Evolutionary conservation across 139 green algal species (phyloP), one percentile per base, ranked within the genome.

Genomic region (Chlorella sp.): DNA sequence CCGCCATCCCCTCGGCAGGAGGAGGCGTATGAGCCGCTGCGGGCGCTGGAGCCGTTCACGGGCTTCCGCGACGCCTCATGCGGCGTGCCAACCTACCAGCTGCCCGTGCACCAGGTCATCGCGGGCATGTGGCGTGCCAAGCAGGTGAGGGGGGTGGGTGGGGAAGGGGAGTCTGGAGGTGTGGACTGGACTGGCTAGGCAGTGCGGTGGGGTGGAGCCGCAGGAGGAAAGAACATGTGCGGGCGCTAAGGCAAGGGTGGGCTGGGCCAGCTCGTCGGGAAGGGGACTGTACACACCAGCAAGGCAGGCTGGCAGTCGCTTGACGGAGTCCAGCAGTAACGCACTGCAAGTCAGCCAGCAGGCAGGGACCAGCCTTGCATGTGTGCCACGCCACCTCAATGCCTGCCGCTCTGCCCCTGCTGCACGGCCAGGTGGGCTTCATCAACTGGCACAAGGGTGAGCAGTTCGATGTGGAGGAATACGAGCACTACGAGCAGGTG

Each of bases 401-500:
- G 14, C 4, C 68, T 75, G 68, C n/a, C 67, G 9, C 24, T 8
- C 38, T 24, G 41, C 24, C 40, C 36, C 70, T 20, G 40, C 40
- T n/a, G 22, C 20, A 9, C 40, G 3, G 0, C 44, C 80, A 86
- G 81, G 81, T 93, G 2, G 94, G 94, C 0, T 95, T 98, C 65
- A 91, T 98, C 41, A 92, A 97, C 85, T 96, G 93, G 92, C 83
- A 88, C 68, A 56, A 76, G 46, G 87, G 87, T 34, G 87, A 84
- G 68, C 74, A 80, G 0, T 98, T 96, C 87, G 91, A 95, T 82
- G 56, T 96, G 32, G 93, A 94, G 36, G 93, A 98, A 87, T 98
- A 98, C 80, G 94, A 98, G 84, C 91, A 96, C 87, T 98, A 97
- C 60, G 96, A 98, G 88, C 94, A 98, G 91, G 91, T 93, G 76